Percentiles rank a stretch among this genome's conserved stretches.
These are phyloP conservation scores for Solanum neorickii DNA, from an alignment of 257 asterid genomes.

Conservation along the genomic window DNA sequence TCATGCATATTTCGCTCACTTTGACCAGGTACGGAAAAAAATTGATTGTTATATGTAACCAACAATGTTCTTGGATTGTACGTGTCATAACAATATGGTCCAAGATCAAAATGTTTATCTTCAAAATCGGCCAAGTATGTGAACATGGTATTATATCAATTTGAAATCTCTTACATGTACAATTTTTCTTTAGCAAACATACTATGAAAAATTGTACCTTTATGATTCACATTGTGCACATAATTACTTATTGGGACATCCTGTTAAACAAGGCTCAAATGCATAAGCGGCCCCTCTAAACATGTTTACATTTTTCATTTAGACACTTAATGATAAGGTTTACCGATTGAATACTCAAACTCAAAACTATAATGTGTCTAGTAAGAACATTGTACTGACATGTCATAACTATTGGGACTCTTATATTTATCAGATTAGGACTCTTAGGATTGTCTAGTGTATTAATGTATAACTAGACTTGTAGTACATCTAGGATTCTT, in stretches of 20 bases:
- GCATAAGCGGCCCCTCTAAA: no score
- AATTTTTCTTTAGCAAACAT: neutral
- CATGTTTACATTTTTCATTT: no score
- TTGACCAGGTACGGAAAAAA: neutral
- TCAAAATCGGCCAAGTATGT: neutral
- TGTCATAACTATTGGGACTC: no score
- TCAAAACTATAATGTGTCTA: no score
- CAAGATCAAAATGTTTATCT: neutral
- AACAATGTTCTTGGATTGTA: neutral
- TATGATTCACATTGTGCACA: neutral
- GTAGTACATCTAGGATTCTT: no score
- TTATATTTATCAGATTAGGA: no score
- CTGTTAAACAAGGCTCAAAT: no score
- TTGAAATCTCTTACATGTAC: neutral
- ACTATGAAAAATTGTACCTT: neutral
- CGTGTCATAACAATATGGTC: neutral
- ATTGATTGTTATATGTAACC: neutral
- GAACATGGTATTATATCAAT: neutral
- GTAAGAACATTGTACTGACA: no score
- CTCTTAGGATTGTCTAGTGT: no score
- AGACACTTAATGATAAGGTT: no score
- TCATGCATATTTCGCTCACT: neutral
- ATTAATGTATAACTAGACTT: no score
- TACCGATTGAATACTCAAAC: no score
- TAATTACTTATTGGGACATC: neutral